Percentiles rank a stretch among this genome's conserved stretches.
Evolutionary conservation across 495 filamentous ascomycete species (phyloP).

Genomic region (Rostrohypoxylon terebratum): DNA sequence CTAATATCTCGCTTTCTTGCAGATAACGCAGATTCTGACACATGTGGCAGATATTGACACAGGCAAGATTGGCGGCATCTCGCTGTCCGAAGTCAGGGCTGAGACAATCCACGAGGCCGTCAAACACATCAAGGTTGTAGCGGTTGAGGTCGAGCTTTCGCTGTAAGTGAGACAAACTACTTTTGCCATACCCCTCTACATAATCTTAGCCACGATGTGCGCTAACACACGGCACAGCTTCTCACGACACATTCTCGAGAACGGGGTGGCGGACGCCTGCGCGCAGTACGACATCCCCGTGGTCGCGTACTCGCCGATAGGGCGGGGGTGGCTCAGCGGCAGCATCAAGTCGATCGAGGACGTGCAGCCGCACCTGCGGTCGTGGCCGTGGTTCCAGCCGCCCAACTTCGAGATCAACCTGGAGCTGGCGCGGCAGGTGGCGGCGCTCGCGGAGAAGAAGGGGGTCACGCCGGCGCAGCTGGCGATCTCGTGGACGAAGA

Average conservation of each 20-base stretch:
- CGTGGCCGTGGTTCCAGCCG: constrained; percentile 72
- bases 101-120: constrained; percentile 79
- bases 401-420: constrained; percentile 80
- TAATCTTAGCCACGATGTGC: constrained; percentile 38
- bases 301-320: constrained; percentile 63
- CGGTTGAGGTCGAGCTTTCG: constrained; percentile 84
- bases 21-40: constrained; percentile 24
- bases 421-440: constrained; percentile 73
- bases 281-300: constrained; percentile 80
- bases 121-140: constrained; percentile 74
- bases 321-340: constrained; percentile 63
- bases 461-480: constrained; percentile 79
- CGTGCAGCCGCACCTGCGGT: constrained; percentile 58
- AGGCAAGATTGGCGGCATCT: constrained; percentile 84
- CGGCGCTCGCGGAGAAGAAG: constrained; percentile 75
- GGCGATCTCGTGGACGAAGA: constrained; percentile 76
- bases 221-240: constrained; percentile 68
- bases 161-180: constrained; percentile 72
- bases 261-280: constrained; percentile 79
- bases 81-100: constrained; percentile 77
- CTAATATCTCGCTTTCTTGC: neutral
- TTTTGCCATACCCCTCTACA: constrained; percentile 59
- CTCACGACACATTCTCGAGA: constrained; percentile 59
- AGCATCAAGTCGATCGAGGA: constrained; percentile 70
- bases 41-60: constrained; percentile 66